Conservation (phyloP, 1,284 basidiomycete genomes). For the Apiotrichum mycotoxinovorans region DNA sequence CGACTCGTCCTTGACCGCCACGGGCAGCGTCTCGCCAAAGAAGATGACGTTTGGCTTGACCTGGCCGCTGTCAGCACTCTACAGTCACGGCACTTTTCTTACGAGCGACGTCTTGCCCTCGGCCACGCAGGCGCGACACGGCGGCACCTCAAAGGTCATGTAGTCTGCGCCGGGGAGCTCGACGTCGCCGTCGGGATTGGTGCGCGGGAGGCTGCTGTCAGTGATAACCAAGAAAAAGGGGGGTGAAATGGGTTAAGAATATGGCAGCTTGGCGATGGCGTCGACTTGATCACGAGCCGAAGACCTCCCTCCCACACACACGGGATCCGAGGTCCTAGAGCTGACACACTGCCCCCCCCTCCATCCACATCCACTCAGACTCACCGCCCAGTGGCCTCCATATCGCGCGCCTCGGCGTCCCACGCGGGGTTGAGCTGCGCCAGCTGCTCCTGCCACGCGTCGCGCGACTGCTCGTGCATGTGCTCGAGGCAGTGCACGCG, state of each 20-base stretch:
- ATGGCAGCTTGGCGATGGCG: no score
- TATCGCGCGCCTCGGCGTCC: conserved; percentile 65
- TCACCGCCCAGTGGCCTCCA: conserved; percentile 59
- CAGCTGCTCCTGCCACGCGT: conserved; percentile 69
- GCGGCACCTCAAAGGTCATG: conserved; percentile 70
- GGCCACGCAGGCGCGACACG: conserved; percentile 62
- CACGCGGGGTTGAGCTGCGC: conserved; percentile 72
- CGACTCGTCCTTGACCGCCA: conserved; percentile 64
- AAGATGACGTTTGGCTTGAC: conserved; percentile 82
- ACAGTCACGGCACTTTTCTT: not conserved
- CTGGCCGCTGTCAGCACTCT: not conserved
- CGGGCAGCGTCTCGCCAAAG: conserved; percentile 75
- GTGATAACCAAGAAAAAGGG: no score
- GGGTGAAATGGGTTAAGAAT: no score
- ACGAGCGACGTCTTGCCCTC: conserved; percentile 40
- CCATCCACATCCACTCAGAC: not conserved
- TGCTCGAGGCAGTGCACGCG: conserved; percentile 68
- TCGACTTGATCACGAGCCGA: no score
- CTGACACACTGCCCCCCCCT: not conserved
- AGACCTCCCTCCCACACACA: not conserved
- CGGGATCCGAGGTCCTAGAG: no score
- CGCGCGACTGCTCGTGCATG: conserved; percentile 64
- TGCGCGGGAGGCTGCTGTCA: conserved; percentile 58
- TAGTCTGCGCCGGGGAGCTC: conserved; percentile 74
- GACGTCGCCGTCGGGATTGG: conserved; percentile 91